Conservation (phyloP, 192 early-diverging fungal species). For the Backusella tarrabulga region DNA sequence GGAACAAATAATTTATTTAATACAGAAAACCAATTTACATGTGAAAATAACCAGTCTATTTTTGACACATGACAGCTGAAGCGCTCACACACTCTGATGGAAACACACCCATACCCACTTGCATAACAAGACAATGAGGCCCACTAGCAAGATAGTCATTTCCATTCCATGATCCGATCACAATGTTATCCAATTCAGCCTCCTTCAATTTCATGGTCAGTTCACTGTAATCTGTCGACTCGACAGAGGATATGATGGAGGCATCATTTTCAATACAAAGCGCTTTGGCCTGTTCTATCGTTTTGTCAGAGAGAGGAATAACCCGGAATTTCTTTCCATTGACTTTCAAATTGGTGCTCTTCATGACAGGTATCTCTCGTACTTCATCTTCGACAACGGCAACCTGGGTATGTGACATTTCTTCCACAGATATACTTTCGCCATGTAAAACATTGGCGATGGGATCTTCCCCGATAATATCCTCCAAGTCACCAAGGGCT, state of each 20-base stretch:
- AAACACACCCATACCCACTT: conserved; percentile 1
- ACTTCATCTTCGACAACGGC: background rate
- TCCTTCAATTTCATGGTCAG: background rate
- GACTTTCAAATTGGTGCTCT: background rate
- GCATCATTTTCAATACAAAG: background rate
- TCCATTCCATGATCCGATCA: conserved; percentile 20
- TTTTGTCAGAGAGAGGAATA: background rate
- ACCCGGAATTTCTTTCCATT: background rate
- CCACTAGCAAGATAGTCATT: background rate
- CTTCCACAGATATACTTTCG: background rate
- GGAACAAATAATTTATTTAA: background rate
- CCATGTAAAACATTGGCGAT: background rate
- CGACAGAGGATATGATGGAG: background rate
- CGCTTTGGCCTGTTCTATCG: background rate
- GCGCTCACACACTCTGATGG: background rate
- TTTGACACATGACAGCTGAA: background rate
- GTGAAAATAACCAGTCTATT: background rate
- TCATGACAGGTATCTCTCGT: background rate
- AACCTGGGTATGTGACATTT: background rate
- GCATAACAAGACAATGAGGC: background rate
- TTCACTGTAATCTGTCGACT: background rate
- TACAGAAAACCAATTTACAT: background rate
- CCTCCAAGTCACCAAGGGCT: background rate
- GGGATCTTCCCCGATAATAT: background rate
- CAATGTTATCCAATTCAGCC: background rate